Percentiles rank a stretch among this genome's conserved stretches.
Conservation (phyloP, 148 eudicot species). For the Mesembryanthemum crystallinum region DNA sequence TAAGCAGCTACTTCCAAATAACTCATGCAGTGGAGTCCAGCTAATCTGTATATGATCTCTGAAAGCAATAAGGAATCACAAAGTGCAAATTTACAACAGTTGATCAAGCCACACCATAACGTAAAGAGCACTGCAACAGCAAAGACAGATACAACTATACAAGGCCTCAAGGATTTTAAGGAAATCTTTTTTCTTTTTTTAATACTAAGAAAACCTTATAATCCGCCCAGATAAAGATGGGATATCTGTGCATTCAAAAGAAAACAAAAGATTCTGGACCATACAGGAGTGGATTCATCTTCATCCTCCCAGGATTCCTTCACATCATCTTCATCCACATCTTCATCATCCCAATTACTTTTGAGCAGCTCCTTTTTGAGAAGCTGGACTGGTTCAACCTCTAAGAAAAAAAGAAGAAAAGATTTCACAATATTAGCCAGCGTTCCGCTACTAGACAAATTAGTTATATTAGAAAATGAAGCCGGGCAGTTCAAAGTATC, state of each 20-base stretch:
- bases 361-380: slow-evolving; percentile 46
- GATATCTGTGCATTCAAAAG: background rate
- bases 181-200: no score
- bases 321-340: slow-evolving; percentile 69
- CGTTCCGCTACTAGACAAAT: background rate
- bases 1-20: background rate
- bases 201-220: no score
- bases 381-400: slow-evolving; percentile 53
- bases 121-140: background rate
- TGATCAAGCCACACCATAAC: background rate
- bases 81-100: background rate
- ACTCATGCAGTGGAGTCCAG: background rate
- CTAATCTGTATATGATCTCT: no score
- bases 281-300: slow-evolving; percentile 78
- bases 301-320: slow-evolving; percentile 98
- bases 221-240: background rate
- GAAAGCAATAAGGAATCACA: background rate
- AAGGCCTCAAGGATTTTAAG: background rate
- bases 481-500: no score
- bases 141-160: background rate
- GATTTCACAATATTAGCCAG: background rate
- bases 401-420: slow-evolving; percentile 30
- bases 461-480: no score
- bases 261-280: background rate
- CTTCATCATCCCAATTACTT: slow-evolving; percentile 86